phyloP scores from a whole-genome alignment of 1,139 yeast species.

The Tardiomyces digboiensis region DNA sequence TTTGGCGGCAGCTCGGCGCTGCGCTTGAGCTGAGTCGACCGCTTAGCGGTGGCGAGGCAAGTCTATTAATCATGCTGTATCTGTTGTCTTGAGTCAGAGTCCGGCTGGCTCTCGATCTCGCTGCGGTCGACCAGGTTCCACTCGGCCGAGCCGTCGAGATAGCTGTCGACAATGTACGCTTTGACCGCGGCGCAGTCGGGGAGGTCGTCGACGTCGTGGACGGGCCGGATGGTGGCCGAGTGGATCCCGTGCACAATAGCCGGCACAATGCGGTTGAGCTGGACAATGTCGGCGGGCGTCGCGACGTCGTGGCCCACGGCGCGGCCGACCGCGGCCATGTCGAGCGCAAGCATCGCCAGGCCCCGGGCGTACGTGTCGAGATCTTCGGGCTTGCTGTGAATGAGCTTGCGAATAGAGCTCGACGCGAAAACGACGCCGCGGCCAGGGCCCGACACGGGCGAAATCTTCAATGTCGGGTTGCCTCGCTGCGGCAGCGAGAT shows the following conservation, averaged over 20 bases:
- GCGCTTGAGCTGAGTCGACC: no score
- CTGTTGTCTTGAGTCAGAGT: no score
- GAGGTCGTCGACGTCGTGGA: conserved; percentile 9
- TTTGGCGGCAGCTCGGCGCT: no score
- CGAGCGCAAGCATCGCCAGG: conserved; percentile 26
- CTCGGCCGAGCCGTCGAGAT: conserved; percentile 25
- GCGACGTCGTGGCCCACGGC: conserved; percentile 11
- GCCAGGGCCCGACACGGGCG: conserved; percentile 9
- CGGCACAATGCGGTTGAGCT: conserved; percentile 11
- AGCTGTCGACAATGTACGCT: conserved; percentile 23
- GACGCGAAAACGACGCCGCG: conserved; percentile 14
- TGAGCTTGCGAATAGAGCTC: conserved; percentile 12
- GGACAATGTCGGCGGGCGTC: conserved; percentile 11
- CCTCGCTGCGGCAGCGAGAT: conserved; percentile 20
- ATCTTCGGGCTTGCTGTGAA: conserved; percentile 15
- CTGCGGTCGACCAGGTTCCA: conserved; percentile 25
- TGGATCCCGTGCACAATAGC: conserved; percentile 10
- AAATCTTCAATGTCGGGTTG: conserved; percentile 9
- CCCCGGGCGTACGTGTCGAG: conserved; percentile 23
- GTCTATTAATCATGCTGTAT: no score
- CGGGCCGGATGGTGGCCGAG: conserved; percentile 10
- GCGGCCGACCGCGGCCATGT: conserved; percentile 17
- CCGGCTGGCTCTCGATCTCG: no score
- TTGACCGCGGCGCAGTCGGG: conserved; percentile 18
- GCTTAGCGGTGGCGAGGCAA: no score